Base-by-base conservation (phyloP, 176 grass and related monocot genomes). In the Canna indica region DNA sequence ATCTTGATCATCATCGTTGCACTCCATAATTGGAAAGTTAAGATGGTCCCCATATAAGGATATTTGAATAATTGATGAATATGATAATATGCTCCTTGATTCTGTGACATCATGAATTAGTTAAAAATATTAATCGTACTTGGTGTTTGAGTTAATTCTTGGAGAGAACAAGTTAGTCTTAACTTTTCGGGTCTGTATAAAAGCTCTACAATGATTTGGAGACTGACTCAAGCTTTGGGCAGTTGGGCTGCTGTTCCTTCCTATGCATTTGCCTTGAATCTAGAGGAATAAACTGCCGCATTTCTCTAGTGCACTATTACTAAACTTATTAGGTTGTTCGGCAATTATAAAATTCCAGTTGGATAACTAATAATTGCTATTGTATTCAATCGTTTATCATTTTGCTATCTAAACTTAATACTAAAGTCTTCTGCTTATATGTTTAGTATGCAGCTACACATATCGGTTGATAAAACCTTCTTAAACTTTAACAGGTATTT, bases 401-500 rank as follows among this genome's bases (percentile, higher is more conserved):
- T 60, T 60, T n/a, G n/a, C 25, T 3, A 36, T n/a, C 20, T 38
- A 16, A 36, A 7, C 32, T 20, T 38, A 18, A 38, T 20, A 36
- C 4, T 20, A 36, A 38, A 15, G 38, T 65, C 13, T 65, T 38
- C 6, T 34, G 14, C 18, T 27, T 7, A 38, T 65, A 65, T 36
- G 17, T 14, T 36, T 36, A 38, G 33, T 38, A 18, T 36, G 31
- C 44, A 12, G 5, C 38, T 22, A 47, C 13, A 28, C 1, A 18
- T 15, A 31, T 31, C 25, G 1, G 36, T 30, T 18, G 22, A 24
- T 47, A 77, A 56, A 50, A 33, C 46, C 74, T 59, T 61, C 31
- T 52, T 68, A 73, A 75, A 64, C 36, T n/a, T 36, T 80, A 57
- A 65, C 88, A 97, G 93, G 84, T 84, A 47, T 77, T 97, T 87